Evolutionary conservation across 805 yeast species (phyloP).

Genomic region (Clavispora carvajalis): DNA sequence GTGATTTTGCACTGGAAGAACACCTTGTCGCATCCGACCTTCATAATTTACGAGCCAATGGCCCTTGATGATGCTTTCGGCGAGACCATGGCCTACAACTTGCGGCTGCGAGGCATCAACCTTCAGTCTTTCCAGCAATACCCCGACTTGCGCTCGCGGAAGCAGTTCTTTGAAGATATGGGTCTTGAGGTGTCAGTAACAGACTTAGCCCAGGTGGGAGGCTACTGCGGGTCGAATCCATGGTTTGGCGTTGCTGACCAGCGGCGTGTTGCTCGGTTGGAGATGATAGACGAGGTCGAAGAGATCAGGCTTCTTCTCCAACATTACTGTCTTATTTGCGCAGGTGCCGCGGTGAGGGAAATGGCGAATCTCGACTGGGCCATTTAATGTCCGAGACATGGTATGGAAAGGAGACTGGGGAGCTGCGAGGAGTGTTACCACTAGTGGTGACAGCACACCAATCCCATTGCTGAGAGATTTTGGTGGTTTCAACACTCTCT

Average conservation of each 20-base stretch:
- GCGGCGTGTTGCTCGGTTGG: conserved; percentile 46
- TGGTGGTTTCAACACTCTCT: too few relatives aligned
- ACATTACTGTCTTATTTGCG: conserved; percentile 49
- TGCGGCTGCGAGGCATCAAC: conserved; percentile 55
- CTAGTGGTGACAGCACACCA: too few relatives aligned
- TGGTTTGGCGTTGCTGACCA: conserved; percentile 44
- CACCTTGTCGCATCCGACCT: conserved; percentile 21
- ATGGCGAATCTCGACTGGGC: neutral
- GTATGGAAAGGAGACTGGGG: too few relatives aligned
- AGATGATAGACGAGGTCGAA: conserved; percentile 70
- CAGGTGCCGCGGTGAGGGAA: conserved; percentile 5
- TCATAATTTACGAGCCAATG: conserved; percentile 67
- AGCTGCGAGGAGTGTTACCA: too few relatives aligned
- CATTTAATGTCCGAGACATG: too few relatives aligned
- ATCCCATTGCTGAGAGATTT: too few relatives aligned
- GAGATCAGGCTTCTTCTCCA: conserved; percentile 56
- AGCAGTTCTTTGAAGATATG: conserved; percentile 18
- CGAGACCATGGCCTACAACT: conserved; percentile 57
- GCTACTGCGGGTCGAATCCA: conserved; percentile 21
- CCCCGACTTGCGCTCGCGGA: conserved; percentile 36
- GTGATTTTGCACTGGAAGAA: conserved; percentile 41
- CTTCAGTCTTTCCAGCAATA: conserved; percentile 52
- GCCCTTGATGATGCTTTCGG: conserved; percentile 63
- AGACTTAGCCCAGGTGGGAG: conserved; percentile 42
- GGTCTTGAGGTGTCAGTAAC: conserved; percentile 34